Conservation (phyloP, 441 rosid genomes). For the Populus hybrid region DNA sequence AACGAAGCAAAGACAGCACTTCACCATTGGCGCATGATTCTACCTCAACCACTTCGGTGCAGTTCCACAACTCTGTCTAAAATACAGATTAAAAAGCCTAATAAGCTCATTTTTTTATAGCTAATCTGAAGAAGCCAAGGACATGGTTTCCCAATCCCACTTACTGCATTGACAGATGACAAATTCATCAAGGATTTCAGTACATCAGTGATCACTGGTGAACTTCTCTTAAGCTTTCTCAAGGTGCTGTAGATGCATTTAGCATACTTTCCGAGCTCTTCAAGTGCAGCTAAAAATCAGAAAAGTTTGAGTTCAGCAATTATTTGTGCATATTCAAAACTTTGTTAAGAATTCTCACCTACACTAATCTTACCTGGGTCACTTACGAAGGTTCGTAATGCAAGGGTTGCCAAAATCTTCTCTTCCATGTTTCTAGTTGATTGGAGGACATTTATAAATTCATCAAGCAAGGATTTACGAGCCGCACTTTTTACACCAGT, state of each 20-base stretch:
- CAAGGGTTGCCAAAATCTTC: conserved; percentile 58
- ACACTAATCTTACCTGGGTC: conserved; percentile 38
- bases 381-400: conserved; percentile 49
- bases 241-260: conserved; percentile 50
- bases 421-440: conserved; percentile 62
- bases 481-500: conserved; percentile 45
- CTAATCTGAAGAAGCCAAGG: neutral
- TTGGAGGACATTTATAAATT: conserved; percentile 57
- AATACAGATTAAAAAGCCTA: neutral
- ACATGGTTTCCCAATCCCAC: conserved; percentile 18
- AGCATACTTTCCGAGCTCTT: conserved; percentile 54
- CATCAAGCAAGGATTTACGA: conserved; percentile 48
- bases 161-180: conserved; percentile 58
- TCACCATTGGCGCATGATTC: conserved; percentile 52
- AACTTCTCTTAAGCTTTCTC: conserved; percentile 51
- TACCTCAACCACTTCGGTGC: conserved; percentile 35
- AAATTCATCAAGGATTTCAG: conserved; percentile 57
- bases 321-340: neutral
- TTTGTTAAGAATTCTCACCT: neutral
- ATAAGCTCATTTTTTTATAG: neutral
- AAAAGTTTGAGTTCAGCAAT: neutral
- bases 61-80: conserved; percentile 65
- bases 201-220: conserved; percentile 45
- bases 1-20: conserved; percentile 44
- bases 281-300: conserved; percentile 40